A percentile compares a stretch with the other conserved stretches of the same genome.
phyloP scores from a whole-genome alignment of 106 monocot genomes.

The Posidonia australis region DNA sequence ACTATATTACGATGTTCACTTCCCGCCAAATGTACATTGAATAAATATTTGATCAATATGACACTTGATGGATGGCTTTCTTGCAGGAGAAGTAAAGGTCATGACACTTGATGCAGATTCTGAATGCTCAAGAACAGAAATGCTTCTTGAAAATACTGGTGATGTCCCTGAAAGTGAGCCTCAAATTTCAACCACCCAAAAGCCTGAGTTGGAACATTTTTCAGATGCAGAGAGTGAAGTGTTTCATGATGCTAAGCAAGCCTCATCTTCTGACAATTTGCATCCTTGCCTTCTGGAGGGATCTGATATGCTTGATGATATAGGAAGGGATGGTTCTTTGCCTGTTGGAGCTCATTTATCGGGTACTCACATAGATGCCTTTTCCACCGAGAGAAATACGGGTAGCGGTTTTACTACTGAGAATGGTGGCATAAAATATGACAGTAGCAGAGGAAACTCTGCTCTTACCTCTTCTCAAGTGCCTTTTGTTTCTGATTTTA shows the following conservation, averaged over 20 bases:
- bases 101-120: constrained; percentile 7
- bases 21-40: no score
- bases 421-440: not conserved
- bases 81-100: constrained; percentile 1
- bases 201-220: constrained; percentile 7
- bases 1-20: no score
- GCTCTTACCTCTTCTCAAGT: not conserved
- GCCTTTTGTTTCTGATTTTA: constrained; percentile 2
- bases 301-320: constrained; percentile 1
- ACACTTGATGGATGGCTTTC: constrained; percentile 2
- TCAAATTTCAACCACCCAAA: not conserved
- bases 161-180: constrained; percentile 3
- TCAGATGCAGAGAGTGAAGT: constrained; percentile 5
- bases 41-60: not conserved
- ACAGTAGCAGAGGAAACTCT: not conserved
- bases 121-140: not conserved
- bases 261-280: not conserved
- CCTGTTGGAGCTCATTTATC: not conserved
- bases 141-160: constrained; percentile 5
- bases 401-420: not conserved
- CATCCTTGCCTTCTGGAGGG: not conserved
- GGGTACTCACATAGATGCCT: not conserved
- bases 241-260: not conserved
- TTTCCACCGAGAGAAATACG: not conserved
- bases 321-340: not conserved